These are phyloP conservation scores for Bonnemaisonia californica DNA, from an alignment of 31 red algal genomes.

Conservation along the genomic window DNA sequence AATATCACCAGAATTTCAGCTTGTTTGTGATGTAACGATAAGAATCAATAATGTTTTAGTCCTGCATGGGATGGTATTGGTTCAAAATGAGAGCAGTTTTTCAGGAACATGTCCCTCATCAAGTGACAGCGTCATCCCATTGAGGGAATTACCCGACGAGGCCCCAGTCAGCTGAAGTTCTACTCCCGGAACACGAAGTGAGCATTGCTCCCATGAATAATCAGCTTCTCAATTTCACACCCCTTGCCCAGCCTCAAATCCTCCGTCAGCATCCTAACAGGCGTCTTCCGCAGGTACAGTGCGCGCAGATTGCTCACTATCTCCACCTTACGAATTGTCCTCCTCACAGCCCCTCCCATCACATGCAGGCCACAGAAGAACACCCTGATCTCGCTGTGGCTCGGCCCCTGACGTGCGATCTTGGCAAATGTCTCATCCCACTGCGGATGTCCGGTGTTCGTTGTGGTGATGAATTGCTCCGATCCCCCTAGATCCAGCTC, in stretches of 20 bases:
- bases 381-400: constrained; percentile 53
- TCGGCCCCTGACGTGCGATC: constrained; percentile 33
- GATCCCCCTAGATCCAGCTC: constrained; percentile 24
- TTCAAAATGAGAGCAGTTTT: too few relatives aligned
- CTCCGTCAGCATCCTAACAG: constrained; percentile 11
- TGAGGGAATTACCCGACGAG: too few relatives aligned
- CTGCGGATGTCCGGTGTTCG: constrained; percentile 61
- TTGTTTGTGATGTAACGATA: too few relatives aligned
- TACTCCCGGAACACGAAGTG: constrained; percentile 48
- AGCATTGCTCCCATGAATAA: constrained; percentile 10
- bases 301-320: constrained; percentile 43
- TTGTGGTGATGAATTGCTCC: neutral
- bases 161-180: too few relatives aligned
- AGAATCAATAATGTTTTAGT: too few relatives aligned
- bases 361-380: constrained; percentile 85
- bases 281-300: constrained; percentile 32
- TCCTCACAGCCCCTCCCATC: constrained; percentile 69
- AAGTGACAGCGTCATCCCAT: too few relatives aligned
- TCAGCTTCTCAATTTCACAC: neutral
- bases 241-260: constrained; percentile 30
- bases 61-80: too few relatives aligned
- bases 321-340: constrained; percentile 33
- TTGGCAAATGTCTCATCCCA: constrained; percentile 65
- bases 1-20: too few relatives aligned
- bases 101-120: too few relatives aligned